Base-by-base conservation (phyloP, 2,329 filamentous ascomycete genomes). In the Alternaria triticimaculans region DNA sequence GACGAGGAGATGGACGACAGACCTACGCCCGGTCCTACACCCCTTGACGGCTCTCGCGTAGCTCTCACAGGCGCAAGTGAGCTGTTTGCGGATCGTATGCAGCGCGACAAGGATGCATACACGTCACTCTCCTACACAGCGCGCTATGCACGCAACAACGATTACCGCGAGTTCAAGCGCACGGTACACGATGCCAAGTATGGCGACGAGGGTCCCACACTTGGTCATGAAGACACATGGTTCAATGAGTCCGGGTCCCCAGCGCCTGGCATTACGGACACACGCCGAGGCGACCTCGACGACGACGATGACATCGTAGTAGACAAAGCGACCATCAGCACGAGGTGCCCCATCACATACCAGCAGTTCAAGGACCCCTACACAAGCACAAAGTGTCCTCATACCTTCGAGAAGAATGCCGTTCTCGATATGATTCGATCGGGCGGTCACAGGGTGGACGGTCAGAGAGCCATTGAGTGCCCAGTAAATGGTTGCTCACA, bases 341-440 rank as follows among this genome's bases (percentile, higher is more conserved):
- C 90, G 30, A 89, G 87, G 70, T 94, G 92, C 72, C 90, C 91
- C 0, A 77, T 94, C 20, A 91, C 90, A 0, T 82, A 93, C 67
- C 82, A 83, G 55, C 82, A 86, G 48, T 89, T 93, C 82, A 81
- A 83, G 45, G 85, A 92, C 56, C 92, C 92, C 0, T 88, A 87
- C 72, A 91, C 87, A 59, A 92, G 87, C 70, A 81, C 76, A 14
- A 87, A 87, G 67, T 94, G 92, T 82, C 88, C 87, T 59, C 92
- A 94, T 76, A 89, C 87, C 0, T 94, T 92, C 74, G 90, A 94
- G 74, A 90, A 87, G 76, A 73, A 76, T 2, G 87, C 88, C 1
- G 89, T 94, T 43, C 61, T 87, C 23, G 85, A 88, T 46, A 89
- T 83, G 76, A 84, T 84, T 41, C 58, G 76, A 4, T 56, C 60